phyloP scores from a whole-genome alignment of 192 early-diverging fungal genomes.

The Linnemannia schmuckeri region DNA sequence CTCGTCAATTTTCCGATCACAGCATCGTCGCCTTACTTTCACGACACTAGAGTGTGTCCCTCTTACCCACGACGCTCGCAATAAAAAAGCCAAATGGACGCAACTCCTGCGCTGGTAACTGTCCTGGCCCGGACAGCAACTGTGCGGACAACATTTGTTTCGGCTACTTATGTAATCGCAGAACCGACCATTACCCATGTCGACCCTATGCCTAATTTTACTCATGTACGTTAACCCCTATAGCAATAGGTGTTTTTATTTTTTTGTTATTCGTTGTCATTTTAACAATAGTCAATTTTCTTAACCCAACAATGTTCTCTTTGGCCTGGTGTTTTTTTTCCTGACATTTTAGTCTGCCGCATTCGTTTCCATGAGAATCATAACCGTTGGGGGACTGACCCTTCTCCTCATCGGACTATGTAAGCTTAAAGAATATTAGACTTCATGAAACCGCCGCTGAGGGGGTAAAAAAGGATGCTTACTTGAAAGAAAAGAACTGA shows the following conservation, averaged over 20 bases:
- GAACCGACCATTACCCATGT: conserved; percentile 30
- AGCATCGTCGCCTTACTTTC: background rate
- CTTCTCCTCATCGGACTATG: conserved; percentile 30
- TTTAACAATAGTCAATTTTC: background rate
- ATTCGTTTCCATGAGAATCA: conserved; percentile 20
- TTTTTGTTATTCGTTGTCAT: background rate
- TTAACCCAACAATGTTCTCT: background rate
- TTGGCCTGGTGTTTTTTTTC: too few relatives aligned
- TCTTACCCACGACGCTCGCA: background rate
- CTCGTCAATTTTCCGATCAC: background rate
- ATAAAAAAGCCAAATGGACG: background rate
- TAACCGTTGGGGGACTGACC: conserved; percentile 33
- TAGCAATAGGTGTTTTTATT: too few relatives aligned
- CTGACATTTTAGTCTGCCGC: conserved; percentile 2
- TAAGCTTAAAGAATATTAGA: background rate
- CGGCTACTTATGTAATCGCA: conserved; percentile 20
- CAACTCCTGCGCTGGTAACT: background rate
- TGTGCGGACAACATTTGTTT: background rate
- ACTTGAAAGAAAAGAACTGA: background rate
- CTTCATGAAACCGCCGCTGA: background rate
- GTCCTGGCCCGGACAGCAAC: background rate
- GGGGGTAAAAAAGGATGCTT: too few relatives aligned
- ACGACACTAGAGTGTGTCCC: background rate
- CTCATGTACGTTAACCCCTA: background rate
- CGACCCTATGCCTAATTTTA: background rate